phyloP scores from a whole-genome alignment of 371 early-diverging fungal species.

The Mucor saturninus region DNA sequence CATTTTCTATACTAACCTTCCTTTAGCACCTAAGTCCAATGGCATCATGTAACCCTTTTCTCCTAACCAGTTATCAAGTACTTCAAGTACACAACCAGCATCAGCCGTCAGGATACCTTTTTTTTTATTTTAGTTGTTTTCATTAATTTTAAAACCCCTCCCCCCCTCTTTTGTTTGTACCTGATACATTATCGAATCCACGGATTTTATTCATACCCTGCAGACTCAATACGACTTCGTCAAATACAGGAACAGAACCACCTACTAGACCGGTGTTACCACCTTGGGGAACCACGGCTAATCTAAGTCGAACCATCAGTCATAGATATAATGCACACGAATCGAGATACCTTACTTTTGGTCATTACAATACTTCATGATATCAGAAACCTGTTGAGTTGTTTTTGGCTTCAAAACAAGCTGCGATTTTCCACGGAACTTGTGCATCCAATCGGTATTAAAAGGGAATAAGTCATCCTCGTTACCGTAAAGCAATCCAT shows the following conservation, averaged over 20 bases:
- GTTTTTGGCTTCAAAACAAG: constrained; percentile 88
- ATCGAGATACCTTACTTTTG: constrained; percentile 46
- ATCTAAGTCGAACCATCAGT: constrained; percentile 23
- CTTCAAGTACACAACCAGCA: constrained; percentile 92
- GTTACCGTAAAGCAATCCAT: constrained; percentile 51
- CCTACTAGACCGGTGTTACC: constrained; percentile 95
- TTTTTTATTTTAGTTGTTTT: not conserved
- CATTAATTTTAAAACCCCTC: not conserved
- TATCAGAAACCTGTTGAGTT: constrained; percentile 83
- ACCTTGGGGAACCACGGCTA: constrained; percentile 97
- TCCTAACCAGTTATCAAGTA: constrained; percentile 84
- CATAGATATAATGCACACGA: not conserved
- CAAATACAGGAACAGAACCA: constrained; percentile 93
- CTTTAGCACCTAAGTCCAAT: constrained; percentile 95
- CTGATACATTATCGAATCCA: constrained; percentile 85
- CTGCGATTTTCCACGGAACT: constrained; percentile 85
- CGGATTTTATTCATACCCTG: constrained; percentile 82
- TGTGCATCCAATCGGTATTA: constrained; percentile 93
- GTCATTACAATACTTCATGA: constrained; percentile 89
- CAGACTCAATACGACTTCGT: constrained; percentile 88
- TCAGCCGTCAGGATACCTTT: constrained; percentile 83
- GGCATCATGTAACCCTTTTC: constrained; percentile 93
- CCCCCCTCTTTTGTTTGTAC: constrained; percentile 35
- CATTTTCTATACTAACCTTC: constrained; percentile 35
- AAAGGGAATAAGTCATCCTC: constrained; percentile 64